A percentile compares a stretch with the other conserved stretches of the same genome.
Conservation (phyloP, 257 asterid species). For the Cynanchum wilfordii region DNA sequence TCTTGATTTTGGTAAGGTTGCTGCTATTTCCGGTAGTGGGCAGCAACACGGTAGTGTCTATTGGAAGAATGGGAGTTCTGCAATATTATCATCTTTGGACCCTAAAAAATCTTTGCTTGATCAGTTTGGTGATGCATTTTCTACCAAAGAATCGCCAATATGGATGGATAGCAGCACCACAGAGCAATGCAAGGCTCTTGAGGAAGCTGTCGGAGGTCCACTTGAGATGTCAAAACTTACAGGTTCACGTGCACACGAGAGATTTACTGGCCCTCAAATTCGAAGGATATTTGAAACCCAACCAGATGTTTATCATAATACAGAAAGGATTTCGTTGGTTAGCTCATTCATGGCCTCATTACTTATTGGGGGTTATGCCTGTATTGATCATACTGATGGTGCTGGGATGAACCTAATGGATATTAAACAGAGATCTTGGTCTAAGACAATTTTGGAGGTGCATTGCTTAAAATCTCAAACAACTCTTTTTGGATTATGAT, state of each 20-base stretch:
- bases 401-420: slow-evolving; percentile 99
- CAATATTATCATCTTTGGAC: slow-evolving; percentile 51
- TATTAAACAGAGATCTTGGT: slow-evolving; percentile 77
- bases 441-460: slow-evolving; percentile 61
- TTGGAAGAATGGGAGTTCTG: slow-evolving; percentile 73
- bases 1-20: slow-evolving; percentile 57
- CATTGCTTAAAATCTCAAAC: slow-evolving; percentile 1
- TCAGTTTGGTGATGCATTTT: slow-evolving; percentile 67
- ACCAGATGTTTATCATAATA: slow-evolving; percentile 52
- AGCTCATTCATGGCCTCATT: slow-evolving; percentile 97
- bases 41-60: slow-evolving; percentile 98
- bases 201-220: slow-evolving; percentile 80
- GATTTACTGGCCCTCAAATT: slow-evolving; percentile 91
- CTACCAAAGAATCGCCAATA: slow-evolving; percentile 74
- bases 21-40: slow-evolving; percentile 91
- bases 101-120: slow-evolving; percentile 40
- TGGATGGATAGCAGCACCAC: slow-evolving; percentile 98
- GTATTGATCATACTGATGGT: slow-evolving; percentile 92
- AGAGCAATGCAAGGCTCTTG: slow-evolving; percentile 72
- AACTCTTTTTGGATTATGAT: neutral
- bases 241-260: slow-evolving; percentile 86
- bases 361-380: slow-evolving; percentile 68
- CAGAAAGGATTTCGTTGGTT: slow-evolving; percentile 86
- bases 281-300: slow-evolving; percentile 65
- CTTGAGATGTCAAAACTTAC: slow-evolving; percentile 72